Conservation (phyloP, 805 yeast species). For the Teunomyces stri region DNA sequence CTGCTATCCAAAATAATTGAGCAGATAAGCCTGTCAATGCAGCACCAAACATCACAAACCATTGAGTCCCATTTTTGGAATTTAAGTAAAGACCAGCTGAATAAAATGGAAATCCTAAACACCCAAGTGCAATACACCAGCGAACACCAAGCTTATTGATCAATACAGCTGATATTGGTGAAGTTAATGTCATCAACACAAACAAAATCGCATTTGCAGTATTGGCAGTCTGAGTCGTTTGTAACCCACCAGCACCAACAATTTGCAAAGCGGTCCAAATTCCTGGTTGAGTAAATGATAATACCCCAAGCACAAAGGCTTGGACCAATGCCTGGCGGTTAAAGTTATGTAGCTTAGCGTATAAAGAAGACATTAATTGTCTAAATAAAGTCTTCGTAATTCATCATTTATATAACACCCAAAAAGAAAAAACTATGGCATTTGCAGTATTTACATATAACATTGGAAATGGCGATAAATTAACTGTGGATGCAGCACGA, state of each 20-base stretch:
- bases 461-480: not conserved
- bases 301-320: not conserved
- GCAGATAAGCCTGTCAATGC: slow-evolving; percentile 1
- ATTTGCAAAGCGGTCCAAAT: slow-evolving; percentile 1
- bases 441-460: not conserved
- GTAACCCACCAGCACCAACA: slow-evolving; percentile 3
- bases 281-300: slow-evolving; percentile 1
- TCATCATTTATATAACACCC: not conserved
- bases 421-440: slow-evolving; percentile 2
- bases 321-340: slow-evolving; percentile 2
- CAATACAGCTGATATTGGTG: slow-evolving; percentile 2
- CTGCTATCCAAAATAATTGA: slow-evolving; percentile 1
- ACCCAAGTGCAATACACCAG: slow-evolving; percentile 2
- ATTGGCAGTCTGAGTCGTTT: slow-evolving; percentile 1
- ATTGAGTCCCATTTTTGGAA: slow-evolving; percentile 1
- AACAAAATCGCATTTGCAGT: slow-evolving; percentile 1
- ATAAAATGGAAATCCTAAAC: slow-evolving; percentile 1
- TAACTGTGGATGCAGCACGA: slow-evolving; percentile 2
- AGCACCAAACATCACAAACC: slow-evolving; percentile 3
- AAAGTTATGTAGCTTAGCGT: slow-evolving; percentile 1
- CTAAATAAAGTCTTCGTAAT: not conserved
- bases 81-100: slow-evolving; percentile 1
- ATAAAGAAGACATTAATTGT: not conserved
- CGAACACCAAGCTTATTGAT: slow-evolving; percentile 1
- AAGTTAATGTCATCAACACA: not conserved